Base-by-base conservation (phyloP, 1,284 basidiomycete genomes). In the Leccinum idahoense region DNA sequence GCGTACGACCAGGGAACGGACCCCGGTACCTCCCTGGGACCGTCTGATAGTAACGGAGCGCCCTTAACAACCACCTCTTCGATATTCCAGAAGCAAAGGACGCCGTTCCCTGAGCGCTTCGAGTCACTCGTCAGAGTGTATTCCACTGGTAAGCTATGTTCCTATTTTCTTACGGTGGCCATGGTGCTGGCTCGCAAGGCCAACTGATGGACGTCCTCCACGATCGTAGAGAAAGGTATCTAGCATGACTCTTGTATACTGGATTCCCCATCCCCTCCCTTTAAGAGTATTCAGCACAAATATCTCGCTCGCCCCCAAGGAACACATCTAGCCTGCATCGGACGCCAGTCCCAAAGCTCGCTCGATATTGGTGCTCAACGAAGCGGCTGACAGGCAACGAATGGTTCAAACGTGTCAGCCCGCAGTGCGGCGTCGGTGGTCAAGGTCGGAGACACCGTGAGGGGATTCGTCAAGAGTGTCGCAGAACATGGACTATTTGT, bases 401-500 rank as follows among this genome's bases (percentile, higher is more conserved):
- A 39, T 39, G 37, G 44, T 6, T 11, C 44, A 46, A 18, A 32
- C 6, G 1, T 18, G 66, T 68, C 66, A 69, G 66, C 68, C 66
- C 32, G 5, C 66, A 8, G 46, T 57, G 20, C 14, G 12, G 12
- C 12, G 18, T 23, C 26, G 37, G n/a, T 7, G 11, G n/a, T 98
- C 49, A 83, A 88, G 70, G 81, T 84, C 39, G 95, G 94, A 4
- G 81, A 89, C 63, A 83, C 81, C 26, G 78, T 96, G 39, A 84
- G 94, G 60, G 96, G 96, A 11, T 93, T 97, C 72, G 85, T 98
- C 72, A 96, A 94, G 78, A 90, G 86, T 67, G 82, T 98, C 55
- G 84, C 88, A 20, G 89, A 94, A 59, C 87, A 90, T 70, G 96
- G 96, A 14, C 74, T 99, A n/a, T 98, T 97, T 71, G 93, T 99